Evolutionary conservation across 306 rosid genomes (phyloP).

Genomic region (Lathyrus sativus): DNA sequence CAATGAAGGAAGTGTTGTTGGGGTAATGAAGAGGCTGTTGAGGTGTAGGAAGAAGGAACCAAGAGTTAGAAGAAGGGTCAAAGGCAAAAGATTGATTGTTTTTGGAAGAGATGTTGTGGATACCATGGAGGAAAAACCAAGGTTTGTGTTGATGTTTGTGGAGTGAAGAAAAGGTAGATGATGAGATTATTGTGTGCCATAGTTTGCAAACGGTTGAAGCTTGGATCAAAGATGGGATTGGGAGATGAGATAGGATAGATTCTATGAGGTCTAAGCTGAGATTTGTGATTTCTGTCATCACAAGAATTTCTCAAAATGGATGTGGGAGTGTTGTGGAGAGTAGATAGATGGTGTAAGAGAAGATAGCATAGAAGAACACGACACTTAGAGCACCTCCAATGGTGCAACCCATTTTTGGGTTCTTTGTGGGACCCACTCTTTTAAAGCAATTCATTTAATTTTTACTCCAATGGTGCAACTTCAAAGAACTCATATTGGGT

Average conservation of each 20-base stretch:
- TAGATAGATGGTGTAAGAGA: not conserved
- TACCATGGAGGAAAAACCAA: constrained; percentile 82
- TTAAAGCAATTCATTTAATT: too few species aligned
- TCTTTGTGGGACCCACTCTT: too few species aligned
- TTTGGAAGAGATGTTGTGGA: constrained; percentile 79
- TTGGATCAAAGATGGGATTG: constrained; percentile 57
- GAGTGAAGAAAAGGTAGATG: constrained; percentile 45
- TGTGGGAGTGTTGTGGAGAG: not conserved
- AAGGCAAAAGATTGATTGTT: constrained; percentile 81
- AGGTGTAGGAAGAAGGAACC: constrained; percentile 68
- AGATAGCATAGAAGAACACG: not conserved
- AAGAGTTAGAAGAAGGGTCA: constrained; percentile 64
- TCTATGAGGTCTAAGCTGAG: constrained; percentile 64
- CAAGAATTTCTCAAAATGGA: not conserved
- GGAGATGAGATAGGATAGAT: constrained; percentile 65
- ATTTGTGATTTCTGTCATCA: constrained; percentile 57
- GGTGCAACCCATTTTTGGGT: too few species aligned
- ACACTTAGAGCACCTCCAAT: too few species aligned
- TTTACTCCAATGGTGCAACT: too few species aligned
- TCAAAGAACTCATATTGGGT: too few species aligned
- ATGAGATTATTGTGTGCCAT: constrained; percentile 67
- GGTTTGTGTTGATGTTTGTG: constrained; percentile 36
- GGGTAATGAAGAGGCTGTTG: constrained; percentile 20
- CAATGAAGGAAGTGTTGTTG: constrained; percentile 58
- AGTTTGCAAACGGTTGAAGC: constrained; percentile 70